phyloP scores from a whole-genome alignment of 2,329 filamentous ascomycete genomes.

The Aureobasidium namibiae region DNA sequence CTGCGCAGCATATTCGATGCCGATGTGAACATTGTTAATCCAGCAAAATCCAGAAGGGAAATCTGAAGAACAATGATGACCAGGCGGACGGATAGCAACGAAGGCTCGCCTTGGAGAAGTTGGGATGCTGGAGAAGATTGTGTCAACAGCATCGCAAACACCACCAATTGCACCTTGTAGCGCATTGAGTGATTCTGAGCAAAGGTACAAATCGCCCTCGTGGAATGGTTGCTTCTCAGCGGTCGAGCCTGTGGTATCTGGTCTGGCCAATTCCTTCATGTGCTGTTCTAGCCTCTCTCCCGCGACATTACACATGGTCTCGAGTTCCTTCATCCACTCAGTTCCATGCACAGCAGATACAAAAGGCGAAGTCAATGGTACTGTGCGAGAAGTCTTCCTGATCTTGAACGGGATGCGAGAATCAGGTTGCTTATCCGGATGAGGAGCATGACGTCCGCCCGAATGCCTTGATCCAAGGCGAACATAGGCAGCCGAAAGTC shows the following conservation, averaged over 20 bases:
- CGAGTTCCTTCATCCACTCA: slow-evolving; percentile 90
- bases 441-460: slow-evolving; percentile 59
- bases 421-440: slow-evolving; percentile 53
- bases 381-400: slow-evolving; percentile 63
- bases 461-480: slow-evolving; percentile 74
- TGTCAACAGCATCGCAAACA: slow-evolving; percentile 86
- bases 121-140: slow-evolving; percentile 55
- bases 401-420: slow-evolving; percentile 69
- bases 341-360: slow-evolving; percentile 87
- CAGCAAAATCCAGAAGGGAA: slow-evolving; percentile 95
- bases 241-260: slow-evolving; percentile 20
- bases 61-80: slow-evolving; percentile 86
- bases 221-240: slow-evolving; percentile 64
- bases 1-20: slow-evolving; percentile 82
- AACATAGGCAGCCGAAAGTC: slow-evolving; percentile 80
- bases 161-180: slow-evolving; percentile 88
- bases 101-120: slow-evolving; percentile 54
- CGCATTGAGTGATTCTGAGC: slow-evolving; percentile 73
- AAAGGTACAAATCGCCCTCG: slow-evolving; percentile 85
- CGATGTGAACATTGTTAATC: slow-evolving; percentile 97
- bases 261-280: slow-evolving; percentile 66
- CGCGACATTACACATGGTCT: slow-evolving; percentile 72
- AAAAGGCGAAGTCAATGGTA: slow-evolving; percentile 64
- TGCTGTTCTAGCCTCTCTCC: slow-evolving; percentile 68
- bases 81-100: slow-evolving; percentile 84